Conservation (phyloP, 306 rosid genomes). For the Prosopis cineraria region DNA sequence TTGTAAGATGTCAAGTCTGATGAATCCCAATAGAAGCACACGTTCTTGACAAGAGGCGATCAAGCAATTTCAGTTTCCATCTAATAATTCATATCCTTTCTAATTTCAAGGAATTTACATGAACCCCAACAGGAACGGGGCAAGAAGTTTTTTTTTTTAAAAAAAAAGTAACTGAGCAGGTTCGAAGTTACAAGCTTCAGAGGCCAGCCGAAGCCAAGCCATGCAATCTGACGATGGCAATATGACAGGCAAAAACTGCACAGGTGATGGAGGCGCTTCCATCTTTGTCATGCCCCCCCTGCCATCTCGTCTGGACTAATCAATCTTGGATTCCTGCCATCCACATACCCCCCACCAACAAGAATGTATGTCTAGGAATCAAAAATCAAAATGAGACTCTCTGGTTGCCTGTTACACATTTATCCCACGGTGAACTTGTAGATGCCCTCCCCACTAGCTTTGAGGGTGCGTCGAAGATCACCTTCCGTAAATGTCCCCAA, state of each 20-base stretch:
- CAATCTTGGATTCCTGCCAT: slow-evolving; percentile 70
- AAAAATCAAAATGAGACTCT: background rate
- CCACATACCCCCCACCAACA: background rate
- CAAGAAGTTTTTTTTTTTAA: too few relatives aligned
- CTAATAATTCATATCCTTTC: too few relatives aligned
- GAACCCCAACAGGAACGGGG: too few relatives aligned
- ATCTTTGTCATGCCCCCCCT: slow-evolving; percentile 87
- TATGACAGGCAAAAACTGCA: slow-evolving; percentile 91
- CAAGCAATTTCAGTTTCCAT: too few relatives aligned
- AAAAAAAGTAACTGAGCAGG: too few relatives aligned
- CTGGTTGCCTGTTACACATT: slow-evolving; percentile 83
- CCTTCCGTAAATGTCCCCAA: slow-evolving; percentile 96
- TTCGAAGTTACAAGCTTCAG: slow-evolving; percentile 48
- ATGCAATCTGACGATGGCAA: slow-evolving; percentile 88
- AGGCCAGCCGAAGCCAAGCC: slow-evolving; percentile 92
- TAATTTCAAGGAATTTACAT: too few relatives aligned
- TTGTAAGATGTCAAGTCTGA: too few relatives aligned
- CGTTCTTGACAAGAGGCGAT: too few relatives aligned
- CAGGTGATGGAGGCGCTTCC: slow-evolving; percentile 97
- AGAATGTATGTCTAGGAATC: slow-evolving; percentile 4
- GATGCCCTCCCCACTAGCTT: slow-evolving; percentile 83
- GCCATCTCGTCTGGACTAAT: slow-evolving; percentile 83
- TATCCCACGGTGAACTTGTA: slow-evolving; percentile 81
- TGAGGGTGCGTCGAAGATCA: slow-evolving; percentile 94
- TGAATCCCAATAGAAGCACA: too few relatives aligned